Evolutionary conservation across 495 filamentous ascomycete genomes (phyloP).

Genomic region (Hypomontagnella submonticulosa): DNA sequence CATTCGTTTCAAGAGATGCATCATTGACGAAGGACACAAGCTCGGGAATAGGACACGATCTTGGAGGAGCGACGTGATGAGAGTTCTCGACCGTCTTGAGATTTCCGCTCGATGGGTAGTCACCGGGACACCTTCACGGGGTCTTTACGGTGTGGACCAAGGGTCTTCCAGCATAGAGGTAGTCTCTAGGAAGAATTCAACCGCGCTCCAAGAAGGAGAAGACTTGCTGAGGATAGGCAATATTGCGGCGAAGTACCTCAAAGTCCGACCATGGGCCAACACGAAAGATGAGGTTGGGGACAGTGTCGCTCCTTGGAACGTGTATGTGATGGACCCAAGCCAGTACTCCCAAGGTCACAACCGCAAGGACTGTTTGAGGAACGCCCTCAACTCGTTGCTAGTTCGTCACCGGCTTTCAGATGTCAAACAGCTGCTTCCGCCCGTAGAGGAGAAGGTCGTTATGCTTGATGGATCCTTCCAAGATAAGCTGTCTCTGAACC

Average conservation of each 20-base stretch:
- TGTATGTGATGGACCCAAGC: slow-evolving; percentile 76
- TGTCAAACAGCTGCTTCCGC: slow-evolving; percentile 72
- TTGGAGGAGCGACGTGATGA: slow-evolving; percentile 70
- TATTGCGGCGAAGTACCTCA: slow-evolving; percentile 76
- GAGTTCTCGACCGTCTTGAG: slow-evolving; percentile 72
- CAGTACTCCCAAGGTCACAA: slow-evolving; percentile 62
- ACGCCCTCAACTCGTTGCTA: slow-evolving; percentile 78
- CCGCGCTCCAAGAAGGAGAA: slow-evolving; percentile 66
- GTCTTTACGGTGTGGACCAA: slow-evolving; percentile 73
- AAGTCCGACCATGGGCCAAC: slow-evolving; percentile 78
- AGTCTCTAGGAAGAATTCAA: slow-evolving; percentile 37
- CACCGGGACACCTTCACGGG: slow-evolving; percentile 87
- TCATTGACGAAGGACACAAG: slow-evolving; percentile 92
- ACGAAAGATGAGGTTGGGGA: slow-evolving; percentile 49
- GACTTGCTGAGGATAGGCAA: slow-evolving; percentile 80
- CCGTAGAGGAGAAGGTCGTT: slow-evolving; percentile 75
- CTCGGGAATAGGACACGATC: slow-evolving; percentile 69
- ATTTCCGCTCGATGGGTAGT: slow-evolving; percentile 87
- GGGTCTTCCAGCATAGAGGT: slow-evolving; percentile 8
- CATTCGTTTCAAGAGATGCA: slow-evolving; percentile 85
- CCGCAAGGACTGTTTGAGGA: slow-evolving; percentile 71
- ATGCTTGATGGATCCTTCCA: slow-evolving; percentile 83
- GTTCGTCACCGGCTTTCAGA: slow-evolving; percentile 81
- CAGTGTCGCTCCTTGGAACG: slow-evolving; percentile 69
- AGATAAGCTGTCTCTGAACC: slow-evolving; percentile 83